Conservation (phyloP, 78 protist genomes). For the slime mould (Dictyostelium discoideum) region dicty_2.7 NC_007088.5:5142001-5142500, state of each 20-base stretch:
- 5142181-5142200: constrained; percentile 46
- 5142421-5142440: too few relatives aligned
- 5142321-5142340: constrained; percentile 1
- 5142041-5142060: constrained; percentile 63
- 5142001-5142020: too few relatives aligned
- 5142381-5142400: not conserved
- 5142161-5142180: constrained; percentile 41
- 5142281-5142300: constrained; percentile 85
- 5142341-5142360: constrained; percentile 18
- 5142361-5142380: not conserved
- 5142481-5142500: too few relatives aligned
- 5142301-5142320: constrained; percentile 84
- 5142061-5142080: constrained; percentile 91
- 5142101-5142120: constrained; percentile 70
- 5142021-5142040: not conserved
- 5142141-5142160: constrained; percentile 61
- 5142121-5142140: constrained; percentile 60
- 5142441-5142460: too few relatives aligned
- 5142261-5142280: constrained; percentile 41
- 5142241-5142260: constrained; percentile 59
- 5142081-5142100: constrained; percentile 78
- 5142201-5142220: constrained; percentile 60
- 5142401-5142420: too few relatives aligned
- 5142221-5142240: constrained; percentile 62
- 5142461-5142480: too few relatives aligned